phyloP scores from a whole-genome alignment of 176 grass and related monocot species.

The Alopecurus myosuroides region DNA sequence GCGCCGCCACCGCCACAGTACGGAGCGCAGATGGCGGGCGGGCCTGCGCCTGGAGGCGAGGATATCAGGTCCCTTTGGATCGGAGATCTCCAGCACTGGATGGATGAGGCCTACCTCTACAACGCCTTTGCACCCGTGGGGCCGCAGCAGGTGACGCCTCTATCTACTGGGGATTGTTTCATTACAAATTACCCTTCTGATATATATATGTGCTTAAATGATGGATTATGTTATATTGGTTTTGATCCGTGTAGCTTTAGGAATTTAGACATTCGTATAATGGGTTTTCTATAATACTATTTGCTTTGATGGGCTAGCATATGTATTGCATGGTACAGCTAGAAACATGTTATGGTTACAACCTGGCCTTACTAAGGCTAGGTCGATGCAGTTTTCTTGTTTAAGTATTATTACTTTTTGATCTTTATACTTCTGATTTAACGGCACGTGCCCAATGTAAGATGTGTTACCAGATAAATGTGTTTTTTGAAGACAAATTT shows the following conservation, averaged over 20 bases:
- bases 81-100: conserved; percentile 90
- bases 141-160: conserved; percentile 45
- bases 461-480: background rate
- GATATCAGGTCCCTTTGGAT: conserved; percentile 89
- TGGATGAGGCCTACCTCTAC: conserved; percentile 75
- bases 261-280: background rate
- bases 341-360: background rate
- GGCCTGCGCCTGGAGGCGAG: conserved; percentile 9
- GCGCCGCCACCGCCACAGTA: conserved; percentile 32
- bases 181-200: background rate
- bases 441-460: background rate
- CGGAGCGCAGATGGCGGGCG: conserved; percentile 12
- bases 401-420: background rate
- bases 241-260: background rate
- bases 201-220: background rate
- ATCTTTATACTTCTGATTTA: background rate
- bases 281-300: background rate
- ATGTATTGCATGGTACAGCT: background rate
- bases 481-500: background rate
- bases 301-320: background rate
- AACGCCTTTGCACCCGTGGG: conserved; percentile 44
- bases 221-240: background rate
- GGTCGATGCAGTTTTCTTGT: background rate
- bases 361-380: background rate
- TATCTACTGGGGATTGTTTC: background rate